Base-by-base conservation (phyloP, 768 basidiomycete genomes). In the Mycena rebaudengoi region DNA sequence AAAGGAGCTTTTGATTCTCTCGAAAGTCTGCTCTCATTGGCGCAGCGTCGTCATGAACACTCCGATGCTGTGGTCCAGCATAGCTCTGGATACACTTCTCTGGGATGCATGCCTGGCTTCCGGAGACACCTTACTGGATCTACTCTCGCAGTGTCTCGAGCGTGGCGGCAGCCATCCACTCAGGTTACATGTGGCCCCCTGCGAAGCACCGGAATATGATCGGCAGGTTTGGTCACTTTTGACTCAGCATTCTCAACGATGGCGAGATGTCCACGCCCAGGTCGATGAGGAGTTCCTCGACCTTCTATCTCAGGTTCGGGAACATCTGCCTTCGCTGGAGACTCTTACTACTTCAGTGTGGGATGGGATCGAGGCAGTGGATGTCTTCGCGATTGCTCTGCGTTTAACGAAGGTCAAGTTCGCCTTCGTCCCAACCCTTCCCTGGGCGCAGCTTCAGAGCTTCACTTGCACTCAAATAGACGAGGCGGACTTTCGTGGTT, bases 1-100 rank as follows among this genome's bases (percentile, higher is more conserved):
- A 21, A 25, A 7, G 10, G 40, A 62, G 40, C 33, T 62, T 3
- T 53, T 62, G 6, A 28, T 49, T 12, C 39, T 62, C 7, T 62
- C 61, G 26, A 13, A 62, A 46, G 60, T 62, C 10, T 62, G 46
- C 32, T 49, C 52, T 2, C 52, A 37, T 1, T 55, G 60, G 60
- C 45, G 55, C 39, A 3, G 18, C 4, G 25, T 55, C 13, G 52
- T 52, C 29, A 62, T 55, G 44, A 45, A 40, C n/a, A 48, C 60
- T 1, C 52, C 60, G 6, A 40, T 30, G 60, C 29, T 62, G 14
- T 62, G 60, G 52, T 29, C 35, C 16, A 49, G n/a, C 23, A n/a
- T 62, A 6, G 12, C 55, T 1, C 45, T 35, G 20, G 60, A 62
- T n/a, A 49, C 52, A 41, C 40, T 35, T 3, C 44, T 55, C 7